Percentiles rank a stretch among this genome's conserved stretches.
phyloP scores from a whole-genome alignment of 164 flowering plant species.

The Piper betle region DNA sequence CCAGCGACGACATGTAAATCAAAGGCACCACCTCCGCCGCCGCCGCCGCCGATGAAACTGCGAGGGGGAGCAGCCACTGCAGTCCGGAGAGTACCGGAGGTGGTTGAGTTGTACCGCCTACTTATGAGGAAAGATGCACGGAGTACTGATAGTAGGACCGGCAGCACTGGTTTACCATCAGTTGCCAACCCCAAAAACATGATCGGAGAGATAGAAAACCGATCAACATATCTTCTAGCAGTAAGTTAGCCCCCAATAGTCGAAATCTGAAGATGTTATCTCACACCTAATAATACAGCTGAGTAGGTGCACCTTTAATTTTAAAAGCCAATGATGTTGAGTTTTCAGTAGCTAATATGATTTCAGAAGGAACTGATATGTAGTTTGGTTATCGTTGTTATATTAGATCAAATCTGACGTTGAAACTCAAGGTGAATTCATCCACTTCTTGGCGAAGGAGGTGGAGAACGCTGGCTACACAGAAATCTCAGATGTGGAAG shows the following conservation, averaged over 20 bases:
- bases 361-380: too few species aligned
- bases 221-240: constrained; percentile 52
- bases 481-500: constrained; percentile 53
- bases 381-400: background rate
- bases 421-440: constrained; percentile 44
- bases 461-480: constrained; percentile 37
- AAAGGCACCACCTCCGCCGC: constrained; percentile 37
- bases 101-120: constrained; percentile 52
- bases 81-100: constrained; percentile 59
- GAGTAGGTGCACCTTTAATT: too few species aligned
- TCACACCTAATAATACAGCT: too few species aligned
- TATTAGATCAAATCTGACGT: constrained; percentile 34
- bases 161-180: constrained; percentile 12
- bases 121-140: constrained; percentile 40
- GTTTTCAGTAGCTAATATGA: too few species aligned
- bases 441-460: constrained; percentile 36
- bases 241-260: too few species aligned
- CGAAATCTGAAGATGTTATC: background rate
- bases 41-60: constrained; percentile 38
- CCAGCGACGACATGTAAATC: constrained; percentile 11
- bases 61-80: constrained; percentile 17
- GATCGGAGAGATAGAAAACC: constrained; percentile 86
- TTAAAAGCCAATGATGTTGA: too few species aligned
- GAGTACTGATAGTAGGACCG: constrained; percentile 18
- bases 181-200: constrained; percentile 34